Conservation (phyloP, 2,329 filamentous ascomycete genomes). For the Volutella citrinella region DNA sequence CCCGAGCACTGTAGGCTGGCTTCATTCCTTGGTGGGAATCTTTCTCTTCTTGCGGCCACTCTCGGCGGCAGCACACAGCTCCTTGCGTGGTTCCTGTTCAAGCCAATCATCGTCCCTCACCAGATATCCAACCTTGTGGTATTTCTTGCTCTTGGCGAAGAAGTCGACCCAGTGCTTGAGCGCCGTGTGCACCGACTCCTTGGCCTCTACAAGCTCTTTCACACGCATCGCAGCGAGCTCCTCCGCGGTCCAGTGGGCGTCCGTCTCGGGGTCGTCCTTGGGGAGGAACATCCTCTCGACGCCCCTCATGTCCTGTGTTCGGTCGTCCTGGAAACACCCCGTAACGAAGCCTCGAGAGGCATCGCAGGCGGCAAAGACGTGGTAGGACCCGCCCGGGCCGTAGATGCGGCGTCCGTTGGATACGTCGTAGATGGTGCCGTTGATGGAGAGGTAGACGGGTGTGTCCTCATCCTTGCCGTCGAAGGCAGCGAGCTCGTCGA, state of each 20-base stretch:
- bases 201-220: conserved; percentile 63
- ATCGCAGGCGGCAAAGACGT: conserved; percentile 82
- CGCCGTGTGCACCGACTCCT: conserved; percentile 60
- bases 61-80: conserved; percentile 69
- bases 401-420: conserved; percentile 66
- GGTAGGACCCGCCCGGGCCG: conserved; percentile 82
- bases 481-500: conserved; percentile 68
- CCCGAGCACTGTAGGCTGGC: no score
- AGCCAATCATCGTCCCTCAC: conserved; percentile 59
- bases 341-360: conserved; percentile 88
- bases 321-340: conserved; percentile 85
- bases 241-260: conserved; percentile 53
- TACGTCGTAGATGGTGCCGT: conserved; percentile 84
- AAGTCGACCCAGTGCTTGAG: conserved; percentile 81
- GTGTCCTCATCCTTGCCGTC: conserved; percentile 72
- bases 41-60: conserved; percentile 54
- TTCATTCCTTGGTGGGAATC: conserved; percentile 10
- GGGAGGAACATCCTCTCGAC: conserved; percentile 82
- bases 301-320: conserved; percentile 79
- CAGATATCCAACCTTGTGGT: conserved; percentile 75
- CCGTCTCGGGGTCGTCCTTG: conserved; percentile 59
- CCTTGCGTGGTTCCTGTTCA: conserved; percentile 57
- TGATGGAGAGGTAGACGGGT: conserved; percentile 88
- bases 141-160: conserved; percentile 77
- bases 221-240: conserved; percentile 54